A percentile compares a stretch with the other conserved stretches of the same genome.
Conservation (phyloP, 2,329 filamentous ascomycete genomes). For the Trichoderma sp. region DNA sequence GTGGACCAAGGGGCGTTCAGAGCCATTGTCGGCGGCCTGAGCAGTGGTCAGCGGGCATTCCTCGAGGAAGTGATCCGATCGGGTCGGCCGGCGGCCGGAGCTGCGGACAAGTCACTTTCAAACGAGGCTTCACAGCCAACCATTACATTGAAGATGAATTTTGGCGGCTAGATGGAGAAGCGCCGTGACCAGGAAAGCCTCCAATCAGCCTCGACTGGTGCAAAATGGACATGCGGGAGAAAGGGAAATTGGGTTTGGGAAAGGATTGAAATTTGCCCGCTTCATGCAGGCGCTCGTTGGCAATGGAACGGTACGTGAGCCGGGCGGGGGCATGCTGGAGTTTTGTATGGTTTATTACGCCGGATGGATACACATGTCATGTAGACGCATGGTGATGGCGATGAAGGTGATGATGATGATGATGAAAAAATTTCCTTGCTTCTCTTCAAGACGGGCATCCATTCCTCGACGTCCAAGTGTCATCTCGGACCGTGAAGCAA, state of each 20-base stretch:
- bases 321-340: constrained; percentile 1
- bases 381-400: constrained; percentile 11
- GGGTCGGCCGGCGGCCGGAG: constrained; percentile 50
- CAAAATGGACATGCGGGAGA: not conserved
- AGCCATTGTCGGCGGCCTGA: constrained; percentile 69
- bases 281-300: constrained; percentile 13
- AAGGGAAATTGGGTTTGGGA: not conserved
- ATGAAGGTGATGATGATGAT: not conserved
- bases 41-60: constrained; percentile 66
- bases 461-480: constrained; percentile 15
- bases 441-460: not conserved
- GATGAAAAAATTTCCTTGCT: not conserved
- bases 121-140: constrained; percentile 63
- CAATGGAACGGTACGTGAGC: not conserved
- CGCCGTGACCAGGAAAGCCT: not conserved
- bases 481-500: not conserved
- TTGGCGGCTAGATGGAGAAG: constrained; percentile 50
- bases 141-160: constrained; percentile 95
- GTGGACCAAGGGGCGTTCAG: constrained; percentile 72
- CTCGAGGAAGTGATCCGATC: constrained; percentile 78
- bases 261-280: not conserved
- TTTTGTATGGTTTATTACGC: constrained; percentile 13
- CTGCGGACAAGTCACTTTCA: constrained; percentile 38
- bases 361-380: constrained; percentile 5
- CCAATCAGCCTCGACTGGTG: not conserved